Percentiles rank a stretch among this genome's conserved stretches.
These are phyloP conservation scores for Mycena citricolor DNA, from an alignment of 1,284 basidiomycete species.

Conservation along the genomic window DNA sequence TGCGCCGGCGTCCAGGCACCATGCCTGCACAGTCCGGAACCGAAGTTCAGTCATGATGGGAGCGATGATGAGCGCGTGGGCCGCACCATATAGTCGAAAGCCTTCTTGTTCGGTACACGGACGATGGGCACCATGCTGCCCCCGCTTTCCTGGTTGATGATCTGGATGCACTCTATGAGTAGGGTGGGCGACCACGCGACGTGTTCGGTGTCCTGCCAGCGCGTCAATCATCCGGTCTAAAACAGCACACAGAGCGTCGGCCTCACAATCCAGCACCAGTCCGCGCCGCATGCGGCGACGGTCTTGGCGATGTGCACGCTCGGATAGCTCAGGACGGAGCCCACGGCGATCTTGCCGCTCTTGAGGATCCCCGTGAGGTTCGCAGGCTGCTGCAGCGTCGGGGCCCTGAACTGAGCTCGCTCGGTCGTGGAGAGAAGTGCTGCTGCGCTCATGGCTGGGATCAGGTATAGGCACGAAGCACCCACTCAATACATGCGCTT, in stretches of 20 bases:
- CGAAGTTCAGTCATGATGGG: background rate
- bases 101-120: slow-evolving; percentile 14
- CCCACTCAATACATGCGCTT: no score
- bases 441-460: background rate
- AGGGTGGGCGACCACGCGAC: slow-evolving; percentile 10
- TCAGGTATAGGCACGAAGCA: no score
- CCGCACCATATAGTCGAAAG: slow-evolving; percentile 18
- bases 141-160: slow-evolving; percentile 17
- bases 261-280: slow-evolving; percentile 21
- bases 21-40: slow-evolving; percentile 1
- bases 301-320: slow-evolving; percentile 21
- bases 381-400: slow-evolving; percentile 18
- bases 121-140: slow-evolving; percentile 14
- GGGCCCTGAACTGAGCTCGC: slow-evolving; percentile 3
- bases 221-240: background rate
- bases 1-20: slow-evolving; percentile 17
- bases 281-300: slow-evolving; percentile 19
- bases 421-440: slow-evolving; percentile 3
- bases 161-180: slow-evolving; percentile 15
- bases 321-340: slow-evolving; percentile 16
- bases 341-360: slow-evolving; percentile 15
- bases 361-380: slow-evolving; percentile 18
- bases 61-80: no score
- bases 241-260: background rate
- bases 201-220: slow-evolving; percentile 13